Percentiles rank a stretch among this genome's conserved stretches.
Evolutionary conservation across 2,329 filamentous ascomycete genomes (phyloP).

Genomic region (Capronia epimyces): DNA sequence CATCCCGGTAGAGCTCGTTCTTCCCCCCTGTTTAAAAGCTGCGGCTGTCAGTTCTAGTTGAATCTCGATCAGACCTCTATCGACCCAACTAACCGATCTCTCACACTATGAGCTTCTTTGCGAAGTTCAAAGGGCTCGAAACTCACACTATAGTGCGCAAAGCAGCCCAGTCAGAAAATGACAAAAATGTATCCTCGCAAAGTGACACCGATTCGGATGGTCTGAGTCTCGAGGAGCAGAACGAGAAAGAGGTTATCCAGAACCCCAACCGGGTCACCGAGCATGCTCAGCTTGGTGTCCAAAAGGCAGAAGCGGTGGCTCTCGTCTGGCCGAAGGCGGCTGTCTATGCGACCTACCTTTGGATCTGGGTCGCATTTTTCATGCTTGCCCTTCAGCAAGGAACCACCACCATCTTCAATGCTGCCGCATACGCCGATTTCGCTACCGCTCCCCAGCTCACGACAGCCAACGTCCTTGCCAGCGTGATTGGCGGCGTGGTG

Average conservation of each 20-base stretch:
- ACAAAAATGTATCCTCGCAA: neutral
- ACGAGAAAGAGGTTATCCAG: neutral
- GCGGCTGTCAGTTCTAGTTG: too few species aligned
- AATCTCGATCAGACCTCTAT: too few species aligned
- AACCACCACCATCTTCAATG: slow-evolving; percentile 41
- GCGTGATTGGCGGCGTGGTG: slow-evolving; percentile 51
- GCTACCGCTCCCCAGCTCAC: slow-evolving; percentile 47
- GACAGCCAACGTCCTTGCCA: slow-evolving; percentile 50
- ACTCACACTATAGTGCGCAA: neutral
- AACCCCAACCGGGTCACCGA: slow-evolving; percentile 26
- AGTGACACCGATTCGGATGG: neutral
- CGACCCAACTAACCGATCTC: neutral
- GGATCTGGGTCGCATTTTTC: slow-evolving; percentile 46
- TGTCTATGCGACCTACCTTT: slow-evolving; percentile 33
- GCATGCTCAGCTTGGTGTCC: slow-evolving; percentile 34
- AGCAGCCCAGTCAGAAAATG: neutral
- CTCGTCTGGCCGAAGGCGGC: slow-evolving; percentile 39
- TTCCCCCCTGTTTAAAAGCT: neutral
- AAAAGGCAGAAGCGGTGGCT: slow-evolving; percentile 40
- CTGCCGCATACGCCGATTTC: slow-evolving; percentile 51
- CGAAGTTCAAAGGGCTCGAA: neutral
- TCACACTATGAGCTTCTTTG: neutral
- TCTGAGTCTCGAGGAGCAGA: neutral
- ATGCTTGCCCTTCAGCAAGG: slow-evolving; percentile 42
- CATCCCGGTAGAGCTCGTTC: too few species aligned